Percentiles rank a stretch among this genome's conserved stretches.
These are phyloP conservation scores for Alternaria sp. DNA, from an alignment of 2,329 filamentous ascomycete species.

Conservation along the genomic window DNA sequence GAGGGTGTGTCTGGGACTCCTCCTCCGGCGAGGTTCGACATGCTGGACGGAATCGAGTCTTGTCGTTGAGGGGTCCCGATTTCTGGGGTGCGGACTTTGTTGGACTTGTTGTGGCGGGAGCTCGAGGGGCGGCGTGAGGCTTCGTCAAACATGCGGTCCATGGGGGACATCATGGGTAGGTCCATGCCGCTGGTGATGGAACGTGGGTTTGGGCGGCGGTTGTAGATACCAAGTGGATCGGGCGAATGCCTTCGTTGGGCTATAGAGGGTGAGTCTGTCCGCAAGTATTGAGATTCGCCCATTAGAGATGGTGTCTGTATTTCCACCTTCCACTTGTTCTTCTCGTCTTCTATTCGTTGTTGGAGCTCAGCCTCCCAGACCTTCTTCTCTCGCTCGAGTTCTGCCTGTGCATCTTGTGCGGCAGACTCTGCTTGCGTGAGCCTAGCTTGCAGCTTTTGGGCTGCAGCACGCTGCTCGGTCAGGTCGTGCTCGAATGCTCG, in stretches of 20 bases:
- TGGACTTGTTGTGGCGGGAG: slow-evolving; percentile 41
- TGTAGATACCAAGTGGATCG: slow-evolving; percentile 46
- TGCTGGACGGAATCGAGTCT: slow-evolving; percentile 44
- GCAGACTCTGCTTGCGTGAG: slow-evolving; percentile 70
- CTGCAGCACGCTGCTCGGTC: slow-evolving; percentile 64
- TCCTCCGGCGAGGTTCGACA: slow-evolving; percentile 38
- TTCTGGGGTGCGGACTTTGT: slow-evolving; percentile 48
- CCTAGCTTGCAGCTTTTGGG: slow-evolving; percentile 70
- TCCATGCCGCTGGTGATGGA: slow-evolving; percentile 39
- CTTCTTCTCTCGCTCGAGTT: slow-evolving; percentile 67
- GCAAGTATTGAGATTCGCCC: slow-evolving; percentile 38
- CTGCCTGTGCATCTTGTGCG: slow-evolving; percentile 65
- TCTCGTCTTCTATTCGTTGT: slow-evolving; percentile 71
- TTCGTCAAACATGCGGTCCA: slow-evolving; percentile 49
- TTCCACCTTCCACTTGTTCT: slow-evolving; percentile 65
- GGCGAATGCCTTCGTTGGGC: slow-evolving; percentile 53
- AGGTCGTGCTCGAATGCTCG: slow-evolving; percentile 71
- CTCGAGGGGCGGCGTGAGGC: slow-evolving; percentile 47
- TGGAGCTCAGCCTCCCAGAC: slow-evolving; percentile 64
- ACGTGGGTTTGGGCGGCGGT: slow-evolving; percentile 35
- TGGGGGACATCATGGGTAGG: slow-evolving; percentile 44
- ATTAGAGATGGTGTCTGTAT: slow-evolving; percentile 42
- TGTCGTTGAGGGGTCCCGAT: slow-evolving; percentile 45
- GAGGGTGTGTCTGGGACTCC: slow-evolving; percentile 55
- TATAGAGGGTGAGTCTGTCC: slow-evolving; percentile 49